phyloP scores from a whole-genome alignment of 2,329 filamentous ascomycete genomes.

The Exophiala alcalophila region DNA sequence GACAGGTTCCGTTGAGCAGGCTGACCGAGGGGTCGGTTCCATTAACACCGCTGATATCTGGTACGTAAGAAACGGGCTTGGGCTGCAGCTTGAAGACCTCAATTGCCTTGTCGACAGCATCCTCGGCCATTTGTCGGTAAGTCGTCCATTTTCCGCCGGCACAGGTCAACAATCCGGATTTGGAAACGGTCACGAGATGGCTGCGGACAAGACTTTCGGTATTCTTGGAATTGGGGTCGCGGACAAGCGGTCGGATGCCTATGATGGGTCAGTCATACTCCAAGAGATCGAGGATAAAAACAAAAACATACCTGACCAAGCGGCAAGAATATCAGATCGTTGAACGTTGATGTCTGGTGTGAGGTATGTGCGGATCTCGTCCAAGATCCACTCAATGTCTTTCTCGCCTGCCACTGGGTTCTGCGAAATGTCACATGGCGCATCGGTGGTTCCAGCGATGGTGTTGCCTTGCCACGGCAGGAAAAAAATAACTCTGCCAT shows the following conservation, averaged over 20 bases:
- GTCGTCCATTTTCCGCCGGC: conserved; percentile 92
- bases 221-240: conserved; percentile 79
- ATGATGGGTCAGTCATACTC: neutral
- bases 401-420: conserved; percentile 77
- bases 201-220: conserved; percentile 85
- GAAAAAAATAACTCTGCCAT: conserved; percentile 89
- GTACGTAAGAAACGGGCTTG: conserved; percentile 23
- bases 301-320: conserved; percentile 63
- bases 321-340: conserved; percentile 78
- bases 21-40: conserved; percentile 28
- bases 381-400: conserved; percentile 84
- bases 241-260: conserved; percentile 76
- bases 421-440: conserved; percentile 66
- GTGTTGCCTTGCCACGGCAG: conserved; percentile 91
- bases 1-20: conserved; percentile 64
- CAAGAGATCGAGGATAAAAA: neutral
- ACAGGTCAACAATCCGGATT: conserved; percentile 76
- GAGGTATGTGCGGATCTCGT: conserved; percentile 76
- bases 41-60: conserved; percentile 29
- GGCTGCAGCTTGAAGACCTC: conserved; percentile 27
- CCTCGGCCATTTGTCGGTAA: conserved; percentile 89
- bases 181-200: conserved; percentile 76
- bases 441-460: conserved; percentile 83
- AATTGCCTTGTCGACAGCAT: conserved; percentile 68
- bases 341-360: conserved; percentile 81